A percentile compares a stretch with the other conserved stretches of the same genome.
phyloP scores from a whole-genome alignment of 441 rosid species.

The Gossypium trilobum region DNA sequence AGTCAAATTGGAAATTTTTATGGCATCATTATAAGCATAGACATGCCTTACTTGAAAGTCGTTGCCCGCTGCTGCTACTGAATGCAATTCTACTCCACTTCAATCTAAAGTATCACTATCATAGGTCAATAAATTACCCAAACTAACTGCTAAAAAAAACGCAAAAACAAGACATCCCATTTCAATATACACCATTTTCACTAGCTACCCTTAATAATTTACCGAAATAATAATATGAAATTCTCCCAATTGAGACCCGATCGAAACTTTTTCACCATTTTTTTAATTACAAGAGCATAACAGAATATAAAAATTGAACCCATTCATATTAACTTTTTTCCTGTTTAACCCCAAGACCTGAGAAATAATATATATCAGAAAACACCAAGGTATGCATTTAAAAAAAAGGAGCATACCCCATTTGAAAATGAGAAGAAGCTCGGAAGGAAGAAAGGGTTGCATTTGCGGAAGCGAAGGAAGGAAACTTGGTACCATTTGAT shows the following conservation, averaged over 20 bases:
- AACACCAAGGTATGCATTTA: neutral
- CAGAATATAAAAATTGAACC: neutral
- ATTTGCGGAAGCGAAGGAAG: constrained; percentile 17
- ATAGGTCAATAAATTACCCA: constrained; percentile 16
- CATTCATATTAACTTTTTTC: neutral
- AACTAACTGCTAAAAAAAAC: neutral
- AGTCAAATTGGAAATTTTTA: neutral
- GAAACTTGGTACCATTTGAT: constrained; percentile 21
- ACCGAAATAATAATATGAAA: neutral
- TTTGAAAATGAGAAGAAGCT: constrained; percentile 19
- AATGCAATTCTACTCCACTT: constrained; percentile 30
- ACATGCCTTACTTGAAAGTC: constrained; percentile 44
- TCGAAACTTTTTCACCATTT: neutral
- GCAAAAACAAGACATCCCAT: neutral
- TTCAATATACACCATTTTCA: neutral
- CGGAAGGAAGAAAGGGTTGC: constrained; percentile 16
- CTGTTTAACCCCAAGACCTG: neutral
- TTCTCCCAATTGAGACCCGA: neutral
- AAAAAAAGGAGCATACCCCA: constrained; percentile 34
- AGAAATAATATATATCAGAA: neutral
- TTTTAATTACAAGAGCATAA: neutral
- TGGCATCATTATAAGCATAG: constrained; percentile 6
- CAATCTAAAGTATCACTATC: constrained; percentile 31
- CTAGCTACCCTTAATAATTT: neutral
- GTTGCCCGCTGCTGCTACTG: constrained; percentile 21